These are phyloP conservation scores for Mycena epipterygia DNA, from an alignment of 768 basidiomycete species.

Conservation along the genomic window DNA sequence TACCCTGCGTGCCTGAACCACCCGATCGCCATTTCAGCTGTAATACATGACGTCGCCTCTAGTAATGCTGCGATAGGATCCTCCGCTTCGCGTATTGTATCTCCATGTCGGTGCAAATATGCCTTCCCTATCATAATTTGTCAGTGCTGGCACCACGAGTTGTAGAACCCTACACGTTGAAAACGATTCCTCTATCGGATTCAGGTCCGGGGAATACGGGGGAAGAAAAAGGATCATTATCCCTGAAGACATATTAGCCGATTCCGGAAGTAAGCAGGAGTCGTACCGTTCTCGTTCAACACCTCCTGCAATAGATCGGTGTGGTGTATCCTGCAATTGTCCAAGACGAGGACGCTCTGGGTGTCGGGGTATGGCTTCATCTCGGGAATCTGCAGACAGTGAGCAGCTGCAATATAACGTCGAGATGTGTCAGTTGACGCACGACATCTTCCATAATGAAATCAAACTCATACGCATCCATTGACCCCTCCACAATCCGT, in stretches of 20 bases:
- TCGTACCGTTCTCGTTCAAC: not conserved
- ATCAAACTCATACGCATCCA: not conserved
- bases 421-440: not conserved
- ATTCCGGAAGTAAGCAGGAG: constrained; percentile 2
- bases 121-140: constrained; percentile 17
- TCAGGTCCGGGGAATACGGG: constrained; percentile 5
- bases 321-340: constrained; percentile 1
- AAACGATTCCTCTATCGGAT: constrained; percentile 16
- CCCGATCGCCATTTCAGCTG: constrained; percentile 27
- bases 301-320: not conserved
- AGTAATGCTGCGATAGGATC: constrained; percentile 27
- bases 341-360: not conserved
- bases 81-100: constrained; percentile 19
- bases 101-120: constrained; percentile 25
- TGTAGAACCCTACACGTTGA: not conserved
- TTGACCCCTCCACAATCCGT: not conserved
- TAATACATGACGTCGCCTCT: constrained; percentile 38
- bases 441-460: not conserved
- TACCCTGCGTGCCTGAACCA: constrained; percentile 44
- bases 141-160: not conserved
- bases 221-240: constrained; percentile 6
- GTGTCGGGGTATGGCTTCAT: not conserved
- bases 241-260: not conserved
- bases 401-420: not conserved
- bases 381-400: not conserved